These are phyloP conservation scores for Diaporthe aspalathi DNA, from an alignment of 2,329 filamentous ascomycete species.

Conservation along the genomic window DNA sequence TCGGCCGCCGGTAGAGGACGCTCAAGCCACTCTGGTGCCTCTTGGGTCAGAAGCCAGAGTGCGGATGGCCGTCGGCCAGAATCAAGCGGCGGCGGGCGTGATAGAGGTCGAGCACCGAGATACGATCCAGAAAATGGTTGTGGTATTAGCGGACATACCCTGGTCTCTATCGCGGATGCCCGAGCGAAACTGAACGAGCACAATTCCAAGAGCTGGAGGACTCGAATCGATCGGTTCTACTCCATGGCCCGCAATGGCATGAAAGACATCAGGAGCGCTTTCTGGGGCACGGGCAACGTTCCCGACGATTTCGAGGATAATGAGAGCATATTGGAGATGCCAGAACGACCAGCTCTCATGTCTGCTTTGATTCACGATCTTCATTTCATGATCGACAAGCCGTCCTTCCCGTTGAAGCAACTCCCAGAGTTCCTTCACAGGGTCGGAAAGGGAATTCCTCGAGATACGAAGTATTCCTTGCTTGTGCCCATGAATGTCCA, in stretches of 20 bases:
- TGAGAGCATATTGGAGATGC: constrained; percentile 87
- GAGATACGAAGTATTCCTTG: constrained; percentile 89
- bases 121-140: constrained; percentile 86
- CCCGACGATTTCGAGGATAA: constrained; percentile 85
- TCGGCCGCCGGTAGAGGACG: constrained; percentile 60
- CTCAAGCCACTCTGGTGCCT: constrained; percentile 45
- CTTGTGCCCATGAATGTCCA: constrained; percentile 91
- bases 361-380: constrained; percentile 84
- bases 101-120: constrained; percentile 61
- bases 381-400: constrained; percentile 88
- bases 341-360: constrained; percentile 86
- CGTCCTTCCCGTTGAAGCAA: constrained; percentile 85
- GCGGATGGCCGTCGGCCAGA: constrained; percentile 58
- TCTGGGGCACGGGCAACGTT: constrained; percentile 84
- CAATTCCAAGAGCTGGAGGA: constrained; percentile 93
- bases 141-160: constrained; percentile 77
- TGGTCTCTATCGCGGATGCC: constrained; percentile 81
- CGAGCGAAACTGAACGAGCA: constrained; percentile 79
- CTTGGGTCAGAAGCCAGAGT: constrained; percentile 66
- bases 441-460: constrained; percentile 96
- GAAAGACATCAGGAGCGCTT: constrained; percentile 80
- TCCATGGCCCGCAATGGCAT: constrained; percentile 77
- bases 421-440: constrained; percentile 86
- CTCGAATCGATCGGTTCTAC: constrained; percentile 83
- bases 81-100: constrained; percentile 48